These are phyloP conservation scores for Scortechinia acanthostroma DNA, from an alignment of 2,329 filamentous ascomycete genomes.

Conservation along the genomic window DNA sequence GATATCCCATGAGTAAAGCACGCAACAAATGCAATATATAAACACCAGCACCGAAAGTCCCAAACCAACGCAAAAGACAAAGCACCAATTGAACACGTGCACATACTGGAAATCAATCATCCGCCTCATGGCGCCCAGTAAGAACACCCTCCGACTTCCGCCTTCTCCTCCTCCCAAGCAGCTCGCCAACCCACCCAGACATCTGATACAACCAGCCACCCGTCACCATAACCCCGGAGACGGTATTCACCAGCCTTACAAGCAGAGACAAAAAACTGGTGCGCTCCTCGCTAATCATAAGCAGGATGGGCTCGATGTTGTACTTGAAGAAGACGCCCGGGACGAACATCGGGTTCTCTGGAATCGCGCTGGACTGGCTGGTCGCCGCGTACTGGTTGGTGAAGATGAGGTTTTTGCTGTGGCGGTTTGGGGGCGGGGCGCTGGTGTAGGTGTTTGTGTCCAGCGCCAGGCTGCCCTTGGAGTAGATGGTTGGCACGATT, in stretches of 20 bases:
- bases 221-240: constrained; percentile 54
- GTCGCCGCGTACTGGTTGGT: constrained; percentile 65
- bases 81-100: not conserved
- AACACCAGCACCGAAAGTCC: no score
- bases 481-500: constrained; percentile 61
- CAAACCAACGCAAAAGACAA: no score
- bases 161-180: constrained; percentile 29
- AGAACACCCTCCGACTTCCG: constrained; percentile 36
- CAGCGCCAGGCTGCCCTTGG: constrained; percentile 20
- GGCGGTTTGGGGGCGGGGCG: constrained; percentile 18
- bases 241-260: constrained; percentile 56
- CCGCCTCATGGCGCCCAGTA: constrained; percentile 20
- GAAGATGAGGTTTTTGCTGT: constrained; percentile 40
- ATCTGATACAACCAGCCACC: constrained; percentile 59
- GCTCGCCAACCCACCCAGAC: constrained; percentile 42
- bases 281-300: constrained; percentile 53
- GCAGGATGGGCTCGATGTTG: constrained; percentile 58
- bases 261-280: constrained; percentile 43
- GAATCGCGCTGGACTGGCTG: constrained; percentile 40
- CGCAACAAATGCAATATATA: no score
- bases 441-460: constrained; percentile 27
- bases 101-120: not conserved
- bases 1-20: no score
- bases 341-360: constrained; percentile 35
- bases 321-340: constrained; percentile 64